phyloP scores from a whole-genome alignment of 495 filamentous ascomycete species.

The Aspergillus olivimuriae region DNA sequence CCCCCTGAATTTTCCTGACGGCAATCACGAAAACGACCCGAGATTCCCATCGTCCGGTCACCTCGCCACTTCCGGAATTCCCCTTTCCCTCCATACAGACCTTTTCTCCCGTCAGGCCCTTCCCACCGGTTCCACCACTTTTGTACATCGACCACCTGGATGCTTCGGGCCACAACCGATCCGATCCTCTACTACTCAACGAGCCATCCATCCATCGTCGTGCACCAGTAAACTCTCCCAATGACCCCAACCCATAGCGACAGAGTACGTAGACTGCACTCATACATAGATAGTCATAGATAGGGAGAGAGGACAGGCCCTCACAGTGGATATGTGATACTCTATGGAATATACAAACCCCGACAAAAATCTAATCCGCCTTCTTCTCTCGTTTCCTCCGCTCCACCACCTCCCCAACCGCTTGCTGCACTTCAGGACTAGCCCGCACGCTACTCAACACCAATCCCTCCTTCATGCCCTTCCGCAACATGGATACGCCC shows the following conservation, averaged over 20 bases:
- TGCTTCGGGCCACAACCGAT: too few relatives aligned
- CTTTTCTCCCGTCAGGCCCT: too few relatives aligned
- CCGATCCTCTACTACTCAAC: too few relatives aligned
- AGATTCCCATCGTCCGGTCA: not conserved
- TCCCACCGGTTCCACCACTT: too few relatives aligned
- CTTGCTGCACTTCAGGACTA: constrained; percentile 71
- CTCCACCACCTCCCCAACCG: constrained; percentile 55
- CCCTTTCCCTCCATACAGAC: not conserved
- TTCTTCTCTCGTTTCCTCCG: constrained; percentile 38
- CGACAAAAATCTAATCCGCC: constrained; percentile 6
- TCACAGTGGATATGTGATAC: too few relatives aligned
- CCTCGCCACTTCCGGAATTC: not conserved
- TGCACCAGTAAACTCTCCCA: too few relatives aligned
- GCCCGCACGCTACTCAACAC: constrained; percentile 65
- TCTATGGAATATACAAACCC: constrained; percentile 1
- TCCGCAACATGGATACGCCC: constrained; percentile 49
- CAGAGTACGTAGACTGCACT: too few relatives aligned
- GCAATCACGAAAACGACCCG: not conserved
- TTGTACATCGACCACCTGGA: too few relatives aligned
- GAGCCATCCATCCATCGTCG: too few relatives aligned
- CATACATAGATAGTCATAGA: too few relatives aligned
- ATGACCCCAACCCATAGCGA: too few relatives aligned
- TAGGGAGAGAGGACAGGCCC: too few relatives aligned
- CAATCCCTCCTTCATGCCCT: constrained; percentile 69
- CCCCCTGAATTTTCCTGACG: constrained; percentile 5